phyloP scores from a whole-genome alignment of 768 basidiomycete species.

The Strobilomyces echinocephalus region DNA sequence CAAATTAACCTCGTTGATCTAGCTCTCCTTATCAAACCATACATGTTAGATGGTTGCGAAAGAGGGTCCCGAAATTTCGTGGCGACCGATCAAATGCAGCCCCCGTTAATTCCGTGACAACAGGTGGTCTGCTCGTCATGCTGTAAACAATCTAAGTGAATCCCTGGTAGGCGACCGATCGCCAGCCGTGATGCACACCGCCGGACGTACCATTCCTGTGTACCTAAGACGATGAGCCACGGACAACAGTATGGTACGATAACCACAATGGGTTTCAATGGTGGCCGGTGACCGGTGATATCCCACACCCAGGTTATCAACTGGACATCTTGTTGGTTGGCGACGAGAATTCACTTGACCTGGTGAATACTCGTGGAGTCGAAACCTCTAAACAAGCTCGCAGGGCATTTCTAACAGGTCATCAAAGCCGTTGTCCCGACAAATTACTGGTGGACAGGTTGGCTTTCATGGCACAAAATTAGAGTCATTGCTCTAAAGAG shows the following conservation, averaged over 20 bases:
- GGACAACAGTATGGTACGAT: background rate
- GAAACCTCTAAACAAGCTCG: background rate
- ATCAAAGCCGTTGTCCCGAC: no score
- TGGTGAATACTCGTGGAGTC: background rate
- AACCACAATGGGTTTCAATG: background rate
- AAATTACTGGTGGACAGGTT: no score
- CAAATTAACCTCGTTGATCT: constrained; percentile 2
- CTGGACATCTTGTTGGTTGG: background rate
- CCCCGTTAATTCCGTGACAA: no score
- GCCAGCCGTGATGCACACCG: no score
- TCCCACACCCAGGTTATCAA: background rate
- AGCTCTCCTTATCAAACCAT: background rate
- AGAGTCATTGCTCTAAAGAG: no score
- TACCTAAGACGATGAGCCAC: background rate
- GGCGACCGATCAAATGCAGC: background rate
- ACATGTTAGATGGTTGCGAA: background rate
- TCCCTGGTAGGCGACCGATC: no score
- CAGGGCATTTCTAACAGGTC: background rate
- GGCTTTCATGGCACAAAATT: no score
- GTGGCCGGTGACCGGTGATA: background rate
- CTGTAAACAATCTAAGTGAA: no score
- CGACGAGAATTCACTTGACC: background rate
- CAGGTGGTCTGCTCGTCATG: no score
- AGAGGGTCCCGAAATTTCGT: background rate
- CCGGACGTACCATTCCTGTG: no score